Evolutionary conservation across 441 rosid genomes (phyloP), one percentile per base, ranked within the genome.

Genomic region (Brassica hybrid): DNA sequence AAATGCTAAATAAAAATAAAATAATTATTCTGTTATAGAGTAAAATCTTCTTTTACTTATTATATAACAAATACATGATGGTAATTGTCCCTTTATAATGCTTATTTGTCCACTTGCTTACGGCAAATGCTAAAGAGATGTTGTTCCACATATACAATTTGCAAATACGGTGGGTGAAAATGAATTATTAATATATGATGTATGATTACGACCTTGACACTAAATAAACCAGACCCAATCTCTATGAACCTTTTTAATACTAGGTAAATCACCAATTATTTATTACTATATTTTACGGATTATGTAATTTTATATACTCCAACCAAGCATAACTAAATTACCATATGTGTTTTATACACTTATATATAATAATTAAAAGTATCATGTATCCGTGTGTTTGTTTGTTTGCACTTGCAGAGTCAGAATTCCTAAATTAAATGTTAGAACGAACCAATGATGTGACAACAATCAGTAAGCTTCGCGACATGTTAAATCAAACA

Each of bases 391-490:
- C 30, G 64, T 59, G 63, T 58, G 8, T 21, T 17, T 54, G 60
- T 17, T 52, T 52, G 14, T 58, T 21, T 58, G 63, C n/a, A 43
- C 13, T 59, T 23, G 34, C 27, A 59, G 34, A 59, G 34, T 59
- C 34, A 59, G 14, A 59, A 59, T 23, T 59, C 16, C 34, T 11
- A 36, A 59, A 59, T 59, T 59, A 59, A 32, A 23, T 23, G 59
- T 54, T 54, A 54, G 23, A 17, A 54, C 64, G 9, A 59, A 23
- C 13, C 64, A 58, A 25, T 58, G 63, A 58, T 58, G 63, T 58
- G 63, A 58, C 63, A 21, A 58, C 2, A 57, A 58, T 58, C 21
- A 58, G 63, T 58, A 58, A 58, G 32, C 27, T 58, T 21, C 32
- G 11, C 63, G 63, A 5, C 32, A 27, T 27, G 32, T 27, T 27